Conservation (phyloP, 2,329 filamentous ascomycete genomes). For the Achaetomium macrosporum region DNA sequence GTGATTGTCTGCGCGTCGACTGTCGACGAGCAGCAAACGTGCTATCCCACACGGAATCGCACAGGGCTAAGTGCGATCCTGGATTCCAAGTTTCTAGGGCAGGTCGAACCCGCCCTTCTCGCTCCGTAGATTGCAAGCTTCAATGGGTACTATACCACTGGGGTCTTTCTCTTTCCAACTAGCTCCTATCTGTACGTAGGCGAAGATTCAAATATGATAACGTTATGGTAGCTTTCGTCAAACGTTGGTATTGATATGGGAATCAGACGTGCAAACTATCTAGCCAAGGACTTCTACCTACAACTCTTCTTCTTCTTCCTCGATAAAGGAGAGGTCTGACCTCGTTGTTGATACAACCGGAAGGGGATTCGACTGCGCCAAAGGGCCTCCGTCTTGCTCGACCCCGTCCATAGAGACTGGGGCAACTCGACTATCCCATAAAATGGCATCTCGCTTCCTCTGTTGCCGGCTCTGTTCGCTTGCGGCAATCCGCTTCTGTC, state of each 20-base stretch:
- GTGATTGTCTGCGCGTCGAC: constrained; percentile 11
- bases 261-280: constrained; percentile 3
- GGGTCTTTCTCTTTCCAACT: too few species aligned
- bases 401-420: constrained; percentile 2
- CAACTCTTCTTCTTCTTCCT: not conserved
- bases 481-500: constrained; percentile 7
- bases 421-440: constrained; percentile 3
- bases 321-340: constrained; percentile 6
- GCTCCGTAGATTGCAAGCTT: too few species aligned
- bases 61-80: constrained; percentile 5
- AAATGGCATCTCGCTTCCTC: constrained; percentile 9
- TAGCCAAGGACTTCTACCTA: constrained; percentile 6
- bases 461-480: constrained; percentile 1
- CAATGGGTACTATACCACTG: too few species aligned
- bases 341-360: constrained; percentile 1
- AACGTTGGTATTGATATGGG: constrained; percentile 1
- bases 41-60: constrained; percentile 1
- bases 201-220: too few species aligned
- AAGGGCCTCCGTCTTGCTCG: constrained; percentile 4
- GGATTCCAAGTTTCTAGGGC: constrained; percentile 7
- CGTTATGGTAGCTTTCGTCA: not conserved
- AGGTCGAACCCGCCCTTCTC: constrained; percentile 12
- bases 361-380: constrained; percentile 5
- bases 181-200: too few species aligned
- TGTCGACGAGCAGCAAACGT: constrained; percentile 10